Percentiles rank a stretch among this genome's conserved stretches.
These are phyloP conservation scores for Talaromyces sp. DNA, from an alignment of 2,329 filamentous ascomycete genomes.

Conservation along the genomic window DNA sequence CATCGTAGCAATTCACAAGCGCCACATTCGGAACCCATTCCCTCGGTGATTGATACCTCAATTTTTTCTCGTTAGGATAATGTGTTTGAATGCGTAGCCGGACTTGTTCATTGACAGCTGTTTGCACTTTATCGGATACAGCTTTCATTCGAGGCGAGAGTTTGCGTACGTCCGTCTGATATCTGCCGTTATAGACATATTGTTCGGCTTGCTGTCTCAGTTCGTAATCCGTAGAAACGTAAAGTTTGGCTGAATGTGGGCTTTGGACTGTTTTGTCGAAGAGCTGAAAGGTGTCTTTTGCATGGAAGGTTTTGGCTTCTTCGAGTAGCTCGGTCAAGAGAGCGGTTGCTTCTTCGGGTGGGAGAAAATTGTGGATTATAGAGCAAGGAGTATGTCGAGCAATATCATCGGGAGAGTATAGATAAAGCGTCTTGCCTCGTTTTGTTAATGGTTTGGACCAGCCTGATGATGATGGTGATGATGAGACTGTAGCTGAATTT, in stretches of 20 bases:
- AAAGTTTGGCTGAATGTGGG: conserved; percentile 79
- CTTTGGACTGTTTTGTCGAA: conserved; percentile 83
- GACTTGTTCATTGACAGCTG: conserved; percentile 74
- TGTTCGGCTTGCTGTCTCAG: conserved; percentile 65
- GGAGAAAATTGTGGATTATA: conserved; percentile 86
- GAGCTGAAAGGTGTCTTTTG: conserved; percentile 71
- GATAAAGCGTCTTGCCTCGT: conserved; percentile 75
- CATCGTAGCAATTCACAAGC: conserved; percentile 91
- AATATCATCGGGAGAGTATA: conserved; percentile 77
- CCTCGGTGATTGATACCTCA: conserved; percentile 68
- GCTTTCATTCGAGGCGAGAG: conserved; percentile 68
- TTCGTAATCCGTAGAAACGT: conserved; percentile 69
- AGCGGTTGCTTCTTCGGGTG: conserved; percentile 62
- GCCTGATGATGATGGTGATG: conserved; percentile 6
- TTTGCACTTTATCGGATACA: conserved; percentile 65
- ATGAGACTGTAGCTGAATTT: background rate
- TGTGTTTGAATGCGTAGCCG: conserved; percentile 60
- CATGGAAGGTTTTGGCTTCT: conserved; percentile 66
- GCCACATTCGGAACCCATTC: conserved; percentile 82
- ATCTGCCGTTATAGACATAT: conserved; percentile 79
- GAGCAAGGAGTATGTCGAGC: conserved; percentile 82
- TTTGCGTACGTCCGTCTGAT: conserved; percentile 68
- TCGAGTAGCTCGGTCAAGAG: conserved; percentile 70
- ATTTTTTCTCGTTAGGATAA: conserved; percentile 66
- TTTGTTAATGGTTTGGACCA: conserved; percentile 52